phyloP scores from a whole-genome alignment of 2,329 filamentous ascomycete genomes.

The Nemania abortiva region DNA sequence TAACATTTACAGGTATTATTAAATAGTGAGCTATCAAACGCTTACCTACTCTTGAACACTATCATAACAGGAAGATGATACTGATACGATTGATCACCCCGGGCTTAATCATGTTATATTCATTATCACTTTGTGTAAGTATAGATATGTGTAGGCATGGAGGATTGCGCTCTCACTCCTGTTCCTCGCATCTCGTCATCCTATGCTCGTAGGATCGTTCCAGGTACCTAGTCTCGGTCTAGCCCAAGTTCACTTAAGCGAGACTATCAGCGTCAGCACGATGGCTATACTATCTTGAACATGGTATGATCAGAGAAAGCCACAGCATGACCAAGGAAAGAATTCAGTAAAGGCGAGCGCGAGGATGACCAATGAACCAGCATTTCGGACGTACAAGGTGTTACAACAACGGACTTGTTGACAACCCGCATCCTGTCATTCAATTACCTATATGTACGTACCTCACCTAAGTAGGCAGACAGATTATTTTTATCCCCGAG shows the following conservation, averaged over 20 bases:
- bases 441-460: neutral
- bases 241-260: neutral
- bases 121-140: neutral
- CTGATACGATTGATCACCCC: too few species aligned
- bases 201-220: neutral
- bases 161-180: neutral
- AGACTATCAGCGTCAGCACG: neutral
- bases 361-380: neutral
- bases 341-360: neutral
- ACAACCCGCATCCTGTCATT: neutral
- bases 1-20: too few species aligned
- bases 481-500: conserved; percentile 8
- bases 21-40: too few species aligned
- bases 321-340: neutral
- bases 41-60: too few species aligned
- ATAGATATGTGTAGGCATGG: neutral
- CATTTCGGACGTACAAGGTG: neutral
- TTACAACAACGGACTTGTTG: neutral
- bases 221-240: neutral
- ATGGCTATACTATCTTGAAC: neutral
- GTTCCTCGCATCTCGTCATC: neutral
- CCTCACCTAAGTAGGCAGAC: neutral
- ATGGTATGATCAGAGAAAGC: neutral
- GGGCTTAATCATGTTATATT: neutral
- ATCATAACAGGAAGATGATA: too few species aligned